These are phyloP conservation scores for Tetradesmus obliquus DNA, from an alignment of 139 green algal genomes.

Conservation along the genomic window DNA sequence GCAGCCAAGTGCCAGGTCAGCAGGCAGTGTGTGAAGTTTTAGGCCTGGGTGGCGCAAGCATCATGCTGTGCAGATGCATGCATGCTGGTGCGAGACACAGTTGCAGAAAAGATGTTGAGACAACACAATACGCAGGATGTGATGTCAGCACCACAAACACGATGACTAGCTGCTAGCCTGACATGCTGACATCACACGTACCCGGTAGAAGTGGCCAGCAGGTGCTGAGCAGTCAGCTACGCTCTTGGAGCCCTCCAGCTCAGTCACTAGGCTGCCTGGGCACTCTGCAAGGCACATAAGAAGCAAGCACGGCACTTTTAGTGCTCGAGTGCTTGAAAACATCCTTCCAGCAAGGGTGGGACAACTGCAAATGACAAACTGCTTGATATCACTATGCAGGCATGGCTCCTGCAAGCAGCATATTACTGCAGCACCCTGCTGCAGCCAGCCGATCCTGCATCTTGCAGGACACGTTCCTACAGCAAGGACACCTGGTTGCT, in stretches of 20 bases:
- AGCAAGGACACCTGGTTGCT: background rate
- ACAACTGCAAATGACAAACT: too few species aligned
- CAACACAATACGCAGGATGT: background rate
- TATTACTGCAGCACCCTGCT: background rate
- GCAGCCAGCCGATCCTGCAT: background rate
- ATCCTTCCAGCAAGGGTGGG: too few species aligned
- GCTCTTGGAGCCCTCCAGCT: background rate
- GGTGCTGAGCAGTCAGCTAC: background rate
- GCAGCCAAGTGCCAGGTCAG: background rate
- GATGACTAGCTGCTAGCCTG: too few species aligned
- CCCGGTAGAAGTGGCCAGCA: slow-evolving; percentile 1
- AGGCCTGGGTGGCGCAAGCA: background rate
- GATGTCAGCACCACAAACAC: too few species aligned
- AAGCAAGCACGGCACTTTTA: background rate
- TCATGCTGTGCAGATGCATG: background rate
- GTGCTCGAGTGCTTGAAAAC: too few species aligned
- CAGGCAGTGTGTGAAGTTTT: background rate
- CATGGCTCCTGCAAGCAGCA: too few species aligned
- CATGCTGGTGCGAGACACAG: background rate
- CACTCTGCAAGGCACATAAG: background rate
- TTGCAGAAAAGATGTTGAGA: background rate
- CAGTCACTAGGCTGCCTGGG: slow-evolving; percentile 7
- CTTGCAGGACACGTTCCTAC: background rate
- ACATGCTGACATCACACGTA: background rate
- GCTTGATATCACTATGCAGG: too few species aligned